Evolutionary conservation across 148 eudicot species (phyloP).

Genomic region (Limonium bicolor): DNA sequence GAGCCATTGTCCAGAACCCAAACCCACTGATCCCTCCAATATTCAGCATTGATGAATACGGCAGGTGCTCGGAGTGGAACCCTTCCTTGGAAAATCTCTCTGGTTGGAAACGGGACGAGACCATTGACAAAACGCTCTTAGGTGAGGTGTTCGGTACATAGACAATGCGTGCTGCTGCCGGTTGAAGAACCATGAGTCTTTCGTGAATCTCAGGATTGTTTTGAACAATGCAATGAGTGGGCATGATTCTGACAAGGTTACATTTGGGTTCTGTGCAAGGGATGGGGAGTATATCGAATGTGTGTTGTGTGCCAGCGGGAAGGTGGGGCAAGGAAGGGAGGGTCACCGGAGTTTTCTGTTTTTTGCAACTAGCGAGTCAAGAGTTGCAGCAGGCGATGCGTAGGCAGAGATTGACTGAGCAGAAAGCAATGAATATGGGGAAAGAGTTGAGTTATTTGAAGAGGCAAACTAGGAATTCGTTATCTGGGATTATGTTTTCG

Average conservation of each 20-base stretch:
- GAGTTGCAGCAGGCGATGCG: slow-evolving; percentile 81
- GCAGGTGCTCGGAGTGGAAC: slow-evolving; percentile 92
- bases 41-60: slow-evolving; percentile 69
- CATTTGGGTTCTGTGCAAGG: slow-evolving; percentile 57
- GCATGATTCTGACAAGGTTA: slow-evolving; percentile 42
- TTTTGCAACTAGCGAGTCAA: slow-evolving; percentile 82
- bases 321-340: slow-evolving; percentile 49
- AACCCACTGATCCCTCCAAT: slow-evolving; percentile 84
- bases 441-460: slow-evolving; percentile 49
- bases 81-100: slow-evolving; percentile 58
- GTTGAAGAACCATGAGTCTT: slow-evolving; percentile 63
- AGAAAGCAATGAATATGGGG: slow-evolving; percentile 51
- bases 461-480: slow-evolving; percentile 61
- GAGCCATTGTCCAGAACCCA: slow-evolving; percentile 71
- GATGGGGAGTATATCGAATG: slow-evolving; percentile 56
- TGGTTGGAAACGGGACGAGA: slow-evolving; percentile 47
- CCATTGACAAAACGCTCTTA: slow-evolving; percentile 58
- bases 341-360: slow-evolving; percentile 65
- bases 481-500: slow-evolving; percentile 61
- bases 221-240: slow-evolving; percentile 59
- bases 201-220: slow-evolving; percentile 50
- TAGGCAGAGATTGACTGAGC: slow-evolving; percentile 57
- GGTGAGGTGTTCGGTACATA: slow-evolving; percentile 76
- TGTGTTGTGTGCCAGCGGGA: slow-evolving; percentile 52
- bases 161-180: slow-evolving; percentile 47